Base-by-base conservation (phyloP, 139 green algal genomes). In the Pleodorina starrii region DNA sequence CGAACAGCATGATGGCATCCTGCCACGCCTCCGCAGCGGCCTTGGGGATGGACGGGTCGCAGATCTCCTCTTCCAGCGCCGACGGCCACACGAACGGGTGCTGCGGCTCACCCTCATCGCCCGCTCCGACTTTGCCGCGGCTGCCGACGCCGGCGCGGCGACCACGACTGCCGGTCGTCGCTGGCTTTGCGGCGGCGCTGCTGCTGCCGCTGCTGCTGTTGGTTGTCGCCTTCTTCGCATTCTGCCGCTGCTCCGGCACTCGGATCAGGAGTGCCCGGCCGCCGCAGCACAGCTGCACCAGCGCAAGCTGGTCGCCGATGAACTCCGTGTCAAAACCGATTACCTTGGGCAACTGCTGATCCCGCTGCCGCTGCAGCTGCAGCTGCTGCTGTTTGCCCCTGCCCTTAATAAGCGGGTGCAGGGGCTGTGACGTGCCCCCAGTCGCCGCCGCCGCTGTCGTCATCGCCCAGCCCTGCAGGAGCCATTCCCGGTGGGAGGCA, bases 301-400 rank as follows among this genome's bases (percentile, higher is more conserved):
- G 46, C 16, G 84, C 84, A 10, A 74, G 48, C 36, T 89, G 42
- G 38, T 59, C 69, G 16, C 68, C 84, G 1, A 81, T 11, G 14
- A 89, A 89, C 46, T 89, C 84, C 27, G 84, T 89, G 48, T 89
- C 84, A 10, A 83, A 89, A 2, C 84, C 84, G 0, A 89, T 27
- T 0, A 82, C 69, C 11, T 44, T 32, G 9, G 35, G 84, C 36
- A 73, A 1, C 48, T 7, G 75, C 46, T 10, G 75, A 14, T 36
- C 21, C 16, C 16, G 63, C 2, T 73, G 16, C 5, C 32, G 5
- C 77, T 63, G 78, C 78, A 11, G 59, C 60, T 48, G 57, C 42
- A 11, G 75, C 38, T 35, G 44, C 10, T n/a, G 75, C 10, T 51
- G 46, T 27, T 27, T 7, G 5, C 54, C 29, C 5, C 54, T 66